Conservation (phyloP, 495 filamentous ascomycete genomes). For the Melanomma pulvis-pyrius region DNA sequence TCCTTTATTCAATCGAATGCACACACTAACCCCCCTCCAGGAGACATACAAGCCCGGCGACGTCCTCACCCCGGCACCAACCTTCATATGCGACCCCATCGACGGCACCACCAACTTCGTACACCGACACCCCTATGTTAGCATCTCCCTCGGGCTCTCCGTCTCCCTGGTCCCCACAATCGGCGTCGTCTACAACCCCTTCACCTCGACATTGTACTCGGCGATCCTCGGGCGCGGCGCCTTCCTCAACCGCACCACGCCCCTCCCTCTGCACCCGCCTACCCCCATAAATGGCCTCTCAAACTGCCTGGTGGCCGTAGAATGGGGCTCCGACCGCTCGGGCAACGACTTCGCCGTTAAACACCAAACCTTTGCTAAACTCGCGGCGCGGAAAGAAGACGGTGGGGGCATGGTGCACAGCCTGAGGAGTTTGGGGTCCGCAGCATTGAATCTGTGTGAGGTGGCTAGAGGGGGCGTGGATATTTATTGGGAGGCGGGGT, state of each 20-base stretch:
- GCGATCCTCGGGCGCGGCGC: conserved; percentile 71
- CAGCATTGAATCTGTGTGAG: conserved; percentile 82
- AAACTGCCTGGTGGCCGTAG: conserved; percentile 67
- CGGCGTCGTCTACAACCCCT: conserved; percentile 86
- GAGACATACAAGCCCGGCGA: conserved; percentile 77
- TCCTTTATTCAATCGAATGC: no score
- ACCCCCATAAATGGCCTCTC: conserved; percentile 60
- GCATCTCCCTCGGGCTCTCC: conserved; percentile 79
- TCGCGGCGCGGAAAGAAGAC: conserved; percentile 61
- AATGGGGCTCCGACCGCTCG: conserved; percentile 76
- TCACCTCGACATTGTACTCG: conserved; percentile 66
- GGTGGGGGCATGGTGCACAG: conserved; percentile 87
- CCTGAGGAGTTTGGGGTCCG: conserved; percentile 72
- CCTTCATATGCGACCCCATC: conserved; percentile 88
- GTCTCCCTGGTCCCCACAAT: conserved; percentile 65
- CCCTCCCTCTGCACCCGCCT: conserved; percentile 57
- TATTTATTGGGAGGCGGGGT: conserved; percentile 90
- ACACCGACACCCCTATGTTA: conserved; percentile 77
- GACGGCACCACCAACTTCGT: conserved; percentile 92
- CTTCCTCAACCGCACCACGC: conserved; percentile 57
- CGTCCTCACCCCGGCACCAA: conserved; percentile 67
- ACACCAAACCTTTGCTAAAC: conserved; percentile 64
- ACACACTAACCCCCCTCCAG: background rate
- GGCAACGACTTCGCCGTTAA: conserved; percentile 80
- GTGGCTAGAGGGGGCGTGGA: conserved; percentile 80